Percentiles rank a stretch among this genome's conserved stretches.
Conservation (phyloP, 257 asterid genomes). For the Salvia rosmarinus region DNA sequence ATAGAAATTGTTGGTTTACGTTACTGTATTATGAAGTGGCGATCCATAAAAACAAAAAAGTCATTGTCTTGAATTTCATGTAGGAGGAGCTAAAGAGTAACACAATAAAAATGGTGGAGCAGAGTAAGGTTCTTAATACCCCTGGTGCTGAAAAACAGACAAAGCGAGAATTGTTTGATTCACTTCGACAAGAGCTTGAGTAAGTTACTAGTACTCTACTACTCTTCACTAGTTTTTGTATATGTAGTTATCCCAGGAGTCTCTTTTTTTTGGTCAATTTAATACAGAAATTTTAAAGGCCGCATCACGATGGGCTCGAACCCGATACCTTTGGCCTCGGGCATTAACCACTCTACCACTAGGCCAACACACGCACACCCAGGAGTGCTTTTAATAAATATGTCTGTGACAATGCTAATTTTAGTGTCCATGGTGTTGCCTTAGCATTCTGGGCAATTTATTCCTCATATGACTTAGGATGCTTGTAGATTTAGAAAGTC, state of each 20-base stretch:
- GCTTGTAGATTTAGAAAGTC: background rate
- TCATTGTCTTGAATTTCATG: slow-evolving; percentile 28
- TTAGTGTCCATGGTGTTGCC: slow-evolving; percentile 22
- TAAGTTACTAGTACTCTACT: slow-evolving; percentile 39
- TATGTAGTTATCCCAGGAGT: slow-evolving; percentile 1
- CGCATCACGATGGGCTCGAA: too few relatives aligned
- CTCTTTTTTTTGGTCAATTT: too few relatives aligned
- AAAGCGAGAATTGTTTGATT: slow-evolving; percentile 90
- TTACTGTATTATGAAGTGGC: slow-evolving; percentile 9
- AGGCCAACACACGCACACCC: too few relatives aligned
- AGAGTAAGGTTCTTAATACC: slow-evolving; percentile 89
- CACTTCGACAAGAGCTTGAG: slow-evolving; percentile 94
- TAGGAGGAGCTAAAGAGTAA: slow-evolving; percentile 91
- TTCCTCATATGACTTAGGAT: background rate
- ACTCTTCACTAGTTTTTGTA: background rate
- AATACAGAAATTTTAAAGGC: too few relatives aligned
- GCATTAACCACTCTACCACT: too few relatives aligned
- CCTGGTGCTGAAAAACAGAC: slow-evolving; percentile 97
- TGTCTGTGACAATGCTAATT: background rate
- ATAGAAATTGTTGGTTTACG: slow-evolving; percentile 6
- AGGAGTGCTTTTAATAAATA: background rate
- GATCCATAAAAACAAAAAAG: slow-evolving; percentile 7
- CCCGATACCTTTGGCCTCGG: too few relatives aligned
- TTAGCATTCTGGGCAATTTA: background rate
- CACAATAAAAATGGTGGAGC: slow-evolving; percentile 95